These are phyloP conservation scores for Mycena chlorophos DNA, from an alignment of 768 basidiomycete genomes.

Conservation along the genomic window DNA sequence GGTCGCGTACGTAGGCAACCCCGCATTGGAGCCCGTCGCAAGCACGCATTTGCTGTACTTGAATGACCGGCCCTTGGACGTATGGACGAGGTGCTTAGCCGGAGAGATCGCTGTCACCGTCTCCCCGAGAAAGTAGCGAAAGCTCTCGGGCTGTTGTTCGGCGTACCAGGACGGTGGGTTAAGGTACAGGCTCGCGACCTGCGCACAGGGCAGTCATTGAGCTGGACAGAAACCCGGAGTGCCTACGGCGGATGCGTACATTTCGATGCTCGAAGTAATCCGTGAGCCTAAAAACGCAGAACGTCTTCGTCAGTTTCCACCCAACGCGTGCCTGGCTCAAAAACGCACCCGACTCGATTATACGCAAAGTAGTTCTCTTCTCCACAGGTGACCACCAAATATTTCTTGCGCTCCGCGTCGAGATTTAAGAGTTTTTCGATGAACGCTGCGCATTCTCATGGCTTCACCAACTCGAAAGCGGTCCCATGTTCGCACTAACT, in stretches of 20 bases:
- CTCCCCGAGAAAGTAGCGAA: conserved; percentile 54
- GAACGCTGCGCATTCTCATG: conserved; percentile 43
- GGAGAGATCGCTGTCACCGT: conserved; percentile 41
- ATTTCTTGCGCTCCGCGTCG: conserved; percentile 45
- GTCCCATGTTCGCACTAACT: conserved; percentile 2
- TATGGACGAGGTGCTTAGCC: conserved; percentile 43
- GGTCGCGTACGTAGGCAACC: conserved; percentile 59
- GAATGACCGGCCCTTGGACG: conserved; percentile 44
- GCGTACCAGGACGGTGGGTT: conserved; percentile 60
- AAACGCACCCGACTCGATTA: conserved; percentile 47
- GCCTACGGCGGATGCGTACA: conserved; percentile 19
- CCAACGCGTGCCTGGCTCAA: not conserved
- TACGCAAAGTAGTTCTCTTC: conserved; percentile 58
- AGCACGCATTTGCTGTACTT: conserved; percentile 65
- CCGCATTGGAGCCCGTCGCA: conserved; percentile 68
- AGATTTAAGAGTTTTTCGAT: conserved; percentile 67
- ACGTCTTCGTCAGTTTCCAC: not conserved
- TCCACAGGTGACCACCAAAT: conserved; percentile 59
- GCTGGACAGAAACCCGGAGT: not conserved
- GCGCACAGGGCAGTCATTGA: conserved; percentile 2
- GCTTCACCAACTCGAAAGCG: not conserved
- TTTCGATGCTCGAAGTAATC: conserved; percentile 64
- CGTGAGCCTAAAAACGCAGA: conserved; percentile 35
- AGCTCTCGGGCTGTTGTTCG: conserved; percentile 54
- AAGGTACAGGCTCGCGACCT: conserved; percentile 59